Percentiles rank a stretch among this genome's conserved stretches.
These are phyloP conservation scores for Cryptosporidium parvum DNA, from an alignment of 169 alveolate species.

Conservation along the genomic window DNA sequence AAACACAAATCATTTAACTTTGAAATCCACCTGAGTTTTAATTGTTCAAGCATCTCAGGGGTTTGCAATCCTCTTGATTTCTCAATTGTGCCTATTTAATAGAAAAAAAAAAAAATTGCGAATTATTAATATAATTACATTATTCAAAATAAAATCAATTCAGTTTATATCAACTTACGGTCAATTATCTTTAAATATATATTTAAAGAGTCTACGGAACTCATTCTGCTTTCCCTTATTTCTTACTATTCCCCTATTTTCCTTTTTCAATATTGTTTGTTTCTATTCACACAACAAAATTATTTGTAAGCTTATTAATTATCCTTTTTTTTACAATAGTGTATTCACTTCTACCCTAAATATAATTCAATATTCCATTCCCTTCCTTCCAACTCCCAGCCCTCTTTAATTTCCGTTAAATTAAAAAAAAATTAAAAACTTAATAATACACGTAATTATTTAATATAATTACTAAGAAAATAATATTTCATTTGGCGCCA, in stretches of 20 bases:
- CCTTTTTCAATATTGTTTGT: no score
- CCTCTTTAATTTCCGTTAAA: not conserved
- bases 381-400: not conserved
- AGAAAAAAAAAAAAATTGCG: not conserved
- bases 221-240: not conserved
- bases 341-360: not conserved
- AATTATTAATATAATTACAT: not conserved
- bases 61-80: conserved; percentile 60
- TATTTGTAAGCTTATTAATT: no score
- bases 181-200: conserved; percentile 59
- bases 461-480: not conserved
- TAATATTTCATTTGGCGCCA: not conserved
- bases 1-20: conserved; percentile 49
- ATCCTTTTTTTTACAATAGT: no score
- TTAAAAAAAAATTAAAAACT: no score
- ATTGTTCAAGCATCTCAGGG: conserved; percentile 62
- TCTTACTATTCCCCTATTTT: no score
- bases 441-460: not conserved
- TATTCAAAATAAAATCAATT: not conserved
- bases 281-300: not conserved
- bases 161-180: conserved; percentile 3
- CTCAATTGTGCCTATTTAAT: conserved; percentile 39
- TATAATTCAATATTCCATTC: not conserved
- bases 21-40: conserved; percentile 58
- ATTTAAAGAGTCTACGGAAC: conserved; percentile 22